phyloP scores from a whole-genome alignment of 1,139 yeast species.

The Neolecta irregularis region DNA sequence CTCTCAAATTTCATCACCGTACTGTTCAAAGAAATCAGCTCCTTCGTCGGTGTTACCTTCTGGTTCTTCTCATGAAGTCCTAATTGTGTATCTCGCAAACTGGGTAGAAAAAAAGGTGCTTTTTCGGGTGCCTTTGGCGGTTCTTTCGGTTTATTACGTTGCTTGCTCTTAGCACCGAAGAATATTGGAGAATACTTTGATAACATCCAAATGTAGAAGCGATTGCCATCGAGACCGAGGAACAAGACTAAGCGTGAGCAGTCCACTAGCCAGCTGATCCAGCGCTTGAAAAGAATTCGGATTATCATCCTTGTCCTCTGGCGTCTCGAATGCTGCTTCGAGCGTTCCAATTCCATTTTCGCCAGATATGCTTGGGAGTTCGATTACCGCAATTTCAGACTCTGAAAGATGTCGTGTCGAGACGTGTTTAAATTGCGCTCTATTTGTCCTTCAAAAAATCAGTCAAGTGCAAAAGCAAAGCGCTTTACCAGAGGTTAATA shows the following conservation, averaged over 20 bases:
- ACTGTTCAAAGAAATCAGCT: background rate
- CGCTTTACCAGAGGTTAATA: slow-evolving; percentile 54
- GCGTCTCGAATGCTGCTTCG: slow-evolving; percentile 51
- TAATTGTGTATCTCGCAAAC: slow-evolving; percentile 8
- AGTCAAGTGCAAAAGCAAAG: background rate
- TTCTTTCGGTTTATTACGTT: slow-evolving; percentile 78
- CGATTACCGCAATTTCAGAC: slow-evolving; percentile 36
- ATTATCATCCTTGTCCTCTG: slow-evolving; percentile 22
- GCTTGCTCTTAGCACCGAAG: too few species aligned
- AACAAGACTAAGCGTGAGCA: slow-evolving; percentile 60
- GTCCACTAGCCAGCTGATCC: slow-evolving; percentile 46
- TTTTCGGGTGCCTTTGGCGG: slow-evolving; percentile 75
- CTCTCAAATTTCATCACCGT: slow-evolving; percentile 40
- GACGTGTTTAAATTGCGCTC: slow-evolving; percentile 59
- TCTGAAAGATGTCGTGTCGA: slow-evolving; percentile 57
- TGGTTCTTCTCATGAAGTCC: slow-evolving; percentile 5
- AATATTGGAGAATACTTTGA: slow-evolving; percentile 33
- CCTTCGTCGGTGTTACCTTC: background rate
- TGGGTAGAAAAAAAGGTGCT: slow-evolving; percentile 58
- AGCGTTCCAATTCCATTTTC: slow-evolving; percentile 61
- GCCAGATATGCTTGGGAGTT: slow-evolving; percentile 67
- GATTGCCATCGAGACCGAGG: slow-evolving; percentile 71
- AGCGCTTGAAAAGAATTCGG: slow-evolving; percentile 34
- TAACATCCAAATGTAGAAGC: slow-evolving; percentile 63
- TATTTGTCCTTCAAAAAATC: slow-evolving; percentile 36